Percentiles rank a stretch among this genome's conserved stretches.
These are phyloP conservation scores for Blechomonas ayalai DNA, from an alignment of 208 protist species.

Conservation along the genomic window DNA sequence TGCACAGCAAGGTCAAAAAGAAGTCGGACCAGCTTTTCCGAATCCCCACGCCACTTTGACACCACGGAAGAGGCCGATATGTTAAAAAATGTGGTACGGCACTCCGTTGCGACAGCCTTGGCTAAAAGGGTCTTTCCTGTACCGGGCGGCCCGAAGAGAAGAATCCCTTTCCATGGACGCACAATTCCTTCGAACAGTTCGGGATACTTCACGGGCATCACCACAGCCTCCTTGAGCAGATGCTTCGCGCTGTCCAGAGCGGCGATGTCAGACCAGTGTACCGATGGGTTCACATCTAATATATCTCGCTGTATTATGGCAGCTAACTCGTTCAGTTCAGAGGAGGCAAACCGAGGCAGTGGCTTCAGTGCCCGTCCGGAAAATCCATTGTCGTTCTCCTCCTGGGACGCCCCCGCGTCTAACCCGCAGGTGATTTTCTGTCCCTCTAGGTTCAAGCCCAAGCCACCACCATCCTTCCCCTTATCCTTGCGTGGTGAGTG, in stretches of 20 bases:
- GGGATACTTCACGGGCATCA: conserved; percentile 89
- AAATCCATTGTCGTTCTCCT: conserved; percentile 29
- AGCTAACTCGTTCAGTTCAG: conserved; percentile 74
- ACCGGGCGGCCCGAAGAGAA: conserved; percentile 95
- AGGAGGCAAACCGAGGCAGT: conserved; percentile 63
- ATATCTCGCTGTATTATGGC: conserved; percentile 80
- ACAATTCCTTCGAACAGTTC: conserved; percentile 89
- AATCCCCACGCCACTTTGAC: conserved; percentile 97
- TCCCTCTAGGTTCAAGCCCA: no score
- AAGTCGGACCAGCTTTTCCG: conserved; percentile 95
- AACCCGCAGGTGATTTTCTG: no score
- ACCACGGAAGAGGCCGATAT: conserved; percentile 95
- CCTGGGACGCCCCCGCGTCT: no score
- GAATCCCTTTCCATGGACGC: conserved; percentile 94
- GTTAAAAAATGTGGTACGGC: conserved; percentile 98
- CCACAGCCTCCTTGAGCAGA: conserved; percentile 91
- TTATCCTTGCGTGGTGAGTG: not conserved
- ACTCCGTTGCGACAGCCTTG: conserved; percentile 95
- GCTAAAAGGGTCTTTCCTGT: conserved; percentile 98
- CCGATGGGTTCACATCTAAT: conserved; percentile 79
- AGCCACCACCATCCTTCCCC: not conserved
- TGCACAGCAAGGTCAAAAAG: conserved; percentile 92
- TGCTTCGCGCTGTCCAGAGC: conserved; percentile 89
- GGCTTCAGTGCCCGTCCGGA: conserved; percentile 52
- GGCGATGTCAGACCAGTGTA: conserved; percentile 90